Evolutionary conservation across 1,139 yeast species (phyloP).

Genomic region (Geotrichum siamense): DNA sequence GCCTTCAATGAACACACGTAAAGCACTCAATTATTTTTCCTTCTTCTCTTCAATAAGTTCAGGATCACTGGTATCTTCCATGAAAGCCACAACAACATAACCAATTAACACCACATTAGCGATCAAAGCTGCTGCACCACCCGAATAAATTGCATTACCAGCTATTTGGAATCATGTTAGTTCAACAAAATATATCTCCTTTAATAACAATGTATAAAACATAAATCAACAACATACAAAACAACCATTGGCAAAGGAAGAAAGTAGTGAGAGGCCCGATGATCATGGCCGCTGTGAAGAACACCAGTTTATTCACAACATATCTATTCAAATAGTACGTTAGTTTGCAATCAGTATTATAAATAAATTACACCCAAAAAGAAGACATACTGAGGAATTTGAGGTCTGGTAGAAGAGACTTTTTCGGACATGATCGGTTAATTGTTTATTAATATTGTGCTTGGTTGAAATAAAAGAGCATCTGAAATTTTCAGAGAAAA

Average conservation of each 20-base stretch:
- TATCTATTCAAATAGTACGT: slow-evolving; percentile 42
- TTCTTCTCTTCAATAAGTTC: slow-evolving; percentile 37
- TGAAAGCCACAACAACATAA: slow-evolving; percentile 79
- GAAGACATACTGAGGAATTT: slow-evolving; percentile 15
- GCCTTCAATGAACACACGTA: no score
- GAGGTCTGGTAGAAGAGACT: slow-evolving; percentile 3
- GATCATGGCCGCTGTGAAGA: slow-evolving; percentile 88
- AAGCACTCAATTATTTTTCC: slow-evolving; percentile 23
- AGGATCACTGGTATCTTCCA: slow-evolving; percentile 52
- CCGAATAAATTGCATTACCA: slow-evolving; percentile 64
- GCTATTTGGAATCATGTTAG: no score
- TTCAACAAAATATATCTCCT: no score
- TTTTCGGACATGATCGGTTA: no score
- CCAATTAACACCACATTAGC: slow-evolving; percentile 86
- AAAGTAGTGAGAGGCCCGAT: slow-evolving; percentile 67
- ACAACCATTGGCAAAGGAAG: slow-evolving; percentile 52
- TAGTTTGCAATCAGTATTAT: not conserved
- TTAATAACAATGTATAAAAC: no score
- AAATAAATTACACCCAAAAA: not conserved
- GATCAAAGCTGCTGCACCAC: slow-evolving; percentile 80
- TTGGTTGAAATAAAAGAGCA: no score
- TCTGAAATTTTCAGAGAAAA: no score
- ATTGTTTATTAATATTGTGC: no score
- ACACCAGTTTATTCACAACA: slow-evolving; percentile 64
- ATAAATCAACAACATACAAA: slow-evolving; percentile 33